Conservation (phyloP, 306 rosid genomes). For the Sechiopsis laciniata region DNA sequence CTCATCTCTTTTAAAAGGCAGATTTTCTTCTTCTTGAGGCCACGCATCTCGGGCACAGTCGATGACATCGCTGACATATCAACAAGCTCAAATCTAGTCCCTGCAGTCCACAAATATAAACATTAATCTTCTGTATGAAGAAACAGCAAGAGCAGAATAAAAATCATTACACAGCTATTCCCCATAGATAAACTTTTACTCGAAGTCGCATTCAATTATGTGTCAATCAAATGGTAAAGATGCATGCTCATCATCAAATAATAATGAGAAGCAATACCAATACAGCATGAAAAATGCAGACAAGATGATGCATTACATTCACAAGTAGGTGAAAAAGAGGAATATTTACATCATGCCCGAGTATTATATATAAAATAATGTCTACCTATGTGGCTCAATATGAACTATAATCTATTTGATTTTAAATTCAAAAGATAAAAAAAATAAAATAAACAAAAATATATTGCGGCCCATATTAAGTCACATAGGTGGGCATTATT, state of each 20-base stretch:
- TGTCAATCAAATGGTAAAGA: not conserved
- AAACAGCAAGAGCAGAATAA: not conserved
- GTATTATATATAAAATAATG: no score
- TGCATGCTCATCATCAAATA: not conserved
- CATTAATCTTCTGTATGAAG: not conserved
- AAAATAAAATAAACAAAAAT: no score
- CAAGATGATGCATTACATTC: not conserved
- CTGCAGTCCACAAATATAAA: not conserved
- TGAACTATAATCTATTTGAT: no score
- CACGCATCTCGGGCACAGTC: not conserved
- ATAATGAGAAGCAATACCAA: not conserved
- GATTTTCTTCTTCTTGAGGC: not conserved
- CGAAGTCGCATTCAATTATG: not conserved
- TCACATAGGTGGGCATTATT: no score
- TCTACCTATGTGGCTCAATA: no score
- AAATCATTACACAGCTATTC: not conserved
- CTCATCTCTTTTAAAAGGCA: not conserved
- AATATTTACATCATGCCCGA: no score
- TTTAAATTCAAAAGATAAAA: no score
- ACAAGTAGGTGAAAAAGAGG: not conserved
- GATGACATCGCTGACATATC: not conserved
- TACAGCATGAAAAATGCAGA: not conserved
- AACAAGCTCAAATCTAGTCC: conserved; percentile 12
- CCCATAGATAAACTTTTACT: not conserved
- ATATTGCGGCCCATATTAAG: no score